Evolutionary conservation across 768 basidiomycete species (phyloP).

Genomic region (Mycena vulgaris): DNA sequence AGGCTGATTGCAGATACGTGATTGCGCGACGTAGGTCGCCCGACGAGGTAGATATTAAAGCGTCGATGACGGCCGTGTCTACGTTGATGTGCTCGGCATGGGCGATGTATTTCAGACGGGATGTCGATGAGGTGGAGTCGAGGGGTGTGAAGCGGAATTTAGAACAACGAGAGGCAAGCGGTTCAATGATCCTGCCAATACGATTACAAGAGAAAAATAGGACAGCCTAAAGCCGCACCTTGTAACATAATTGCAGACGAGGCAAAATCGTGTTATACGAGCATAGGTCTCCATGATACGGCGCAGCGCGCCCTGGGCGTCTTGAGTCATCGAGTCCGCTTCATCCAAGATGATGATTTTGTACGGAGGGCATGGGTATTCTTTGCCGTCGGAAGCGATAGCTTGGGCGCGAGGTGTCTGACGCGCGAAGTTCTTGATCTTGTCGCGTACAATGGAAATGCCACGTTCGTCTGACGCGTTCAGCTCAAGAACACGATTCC

Average conservation of each 20-base stretch:
- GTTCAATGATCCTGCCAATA: constrained; percentile 91
- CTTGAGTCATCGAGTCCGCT: constrained; percentile 99
- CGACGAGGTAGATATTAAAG: constrained; percentile 84
- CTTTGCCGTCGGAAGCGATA: constrained; percentile 81
- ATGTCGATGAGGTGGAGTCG: constrained; percentile 80
- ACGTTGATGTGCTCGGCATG: constrained; percentile 78
- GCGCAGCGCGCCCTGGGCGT: constrained; percentile 95
- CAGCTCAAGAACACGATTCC: constrained; percentile 92
- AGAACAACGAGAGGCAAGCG: constrained; percentile 97
- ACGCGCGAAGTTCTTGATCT: constrained; percentile 98
- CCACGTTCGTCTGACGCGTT: constrained; percentile 99
- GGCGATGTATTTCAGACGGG: constrained; percentile 87
- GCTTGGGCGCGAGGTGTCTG: constrained; percentile 90
- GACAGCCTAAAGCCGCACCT: constrained; percentile 69
- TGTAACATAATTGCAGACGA: constrained; percentile 99
- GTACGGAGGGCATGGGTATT: constrained; percentile 97
- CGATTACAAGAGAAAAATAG: neutral
- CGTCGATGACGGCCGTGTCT: constrained; percentile 70
- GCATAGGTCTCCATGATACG: constrained; percentile 99
- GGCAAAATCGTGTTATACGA: constrained; percentile 95
- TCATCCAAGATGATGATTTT: constrained; percentile 99
- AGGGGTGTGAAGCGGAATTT: constrained; percentile 99
- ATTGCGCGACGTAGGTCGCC: constrained; percentile 98
- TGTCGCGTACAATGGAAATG: constrained; percentile 96
- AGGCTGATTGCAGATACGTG: constrained; percentile 97